Evolutionary conservation across 2,329 filamentous ascomycete species (phyloP), one percentile per base, ranked within the genome.

Genomic region (Nigrospora osmanthi): DNA sequence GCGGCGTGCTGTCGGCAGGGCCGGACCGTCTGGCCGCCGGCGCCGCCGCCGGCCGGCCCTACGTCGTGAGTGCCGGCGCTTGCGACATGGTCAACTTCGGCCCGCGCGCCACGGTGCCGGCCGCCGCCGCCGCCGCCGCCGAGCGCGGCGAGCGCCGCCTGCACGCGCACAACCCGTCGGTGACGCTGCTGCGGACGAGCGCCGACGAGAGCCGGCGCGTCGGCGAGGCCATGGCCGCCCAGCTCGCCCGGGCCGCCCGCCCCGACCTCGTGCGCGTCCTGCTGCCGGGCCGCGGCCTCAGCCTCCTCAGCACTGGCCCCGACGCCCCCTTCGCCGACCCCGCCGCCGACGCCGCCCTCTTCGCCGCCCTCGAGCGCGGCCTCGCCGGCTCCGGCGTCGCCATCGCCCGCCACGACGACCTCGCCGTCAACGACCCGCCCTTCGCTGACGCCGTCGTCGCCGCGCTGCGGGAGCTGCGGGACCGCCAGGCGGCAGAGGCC

Each of bases 1-100:
- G 80, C 0, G 83, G 83, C 0, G 70, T 79, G 3, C 73, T 87
- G 64, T 73, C 71, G 30, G 81, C 82, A 0, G 81, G 78, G 0
- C 63, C 70, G 1, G 54, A 65, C 6, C 68, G 84, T 17, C 66
- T 88, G 2, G 70, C 74, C 17, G 78, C 79, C 0, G 80, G 79
- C 0, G 69, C 75, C 0, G 63, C 68, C 47, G 69, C 66, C 2
- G 78, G 79, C 0, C 73, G 86, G 35, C 83, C 84, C 0, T 61
- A 62, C 42, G 58, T 72, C 19, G 56, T 71, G 9, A 75, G 69
- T 32, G 63, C 78, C 7, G 76, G 76, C 0, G 76, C 75, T 0
- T 66, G 70, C 31, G 80, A 83, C 53, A 81, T 80, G 73, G 69
- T 76, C 16, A 85, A 85, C 50, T 86, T 85, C 54, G 82, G 82